phyloP scores from a whole-genome alignment of 2,329 filamentous ascomycete genomes.

The Colletotrichum tanaceti region DNA sequence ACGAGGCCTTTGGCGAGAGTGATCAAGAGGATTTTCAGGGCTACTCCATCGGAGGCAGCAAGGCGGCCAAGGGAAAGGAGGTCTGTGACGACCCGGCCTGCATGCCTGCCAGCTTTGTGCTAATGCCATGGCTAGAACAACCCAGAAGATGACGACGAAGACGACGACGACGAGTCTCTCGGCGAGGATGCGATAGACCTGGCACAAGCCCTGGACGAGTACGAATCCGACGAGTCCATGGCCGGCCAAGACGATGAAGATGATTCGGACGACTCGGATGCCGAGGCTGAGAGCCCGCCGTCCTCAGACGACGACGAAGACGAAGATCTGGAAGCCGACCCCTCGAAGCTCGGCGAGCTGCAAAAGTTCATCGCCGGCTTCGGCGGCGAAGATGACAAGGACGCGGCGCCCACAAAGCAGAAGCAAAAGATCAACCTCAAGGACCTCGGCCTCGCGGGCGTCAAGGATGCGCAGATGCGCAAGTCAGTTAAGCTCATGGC shows the following conservation, averaged over 20 bases:
- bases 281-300: constrained; percentile 61
- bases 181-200: constrained; percentile 70
- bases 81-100: constrained; percentile 9
- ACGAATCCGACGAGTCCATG: constrained; percentile 61
- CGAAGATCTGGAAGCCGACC: constrained; percentile 61
- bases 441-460: constrained; percentile 77
- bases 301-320: constrained; percentile 60
- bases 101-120: constrained; percentile 48
- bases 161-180: constrained; percentile 68
- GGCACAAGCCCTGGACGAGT: constrained; percentile 67
- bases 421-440: constrained; percentile 75
- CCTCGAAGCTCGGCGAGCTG: constrained; percentile 71
- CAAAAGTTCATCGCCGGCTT: constrained; percentile 78
- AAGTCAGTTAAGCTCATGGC: constrained; percentile 81
- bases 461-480: constrained; percentile 80
- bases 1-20: constrained; percentile 88
- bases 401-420: constrained; percentile 43
- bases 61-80: constrained; percentile 49
- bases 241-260: constrained; percentile 49
- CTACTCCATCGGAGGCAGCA: constrained; percentile 68
- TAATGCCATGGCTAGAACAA: constrained; percentile 66
- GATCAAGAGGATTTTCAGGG: constrained; percentile 88
- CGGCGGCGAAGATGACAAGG: constrained; percentile 68
- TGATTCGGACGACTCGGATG: constrained; percentile 56
- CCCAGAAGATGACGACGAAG: constrained; percentile 64